Percentiles rank a stretch among this genome's conserved stretches.
Conservation (phyloP, 257 asterid genomes). For the Fraxinus anomala region DNA sequence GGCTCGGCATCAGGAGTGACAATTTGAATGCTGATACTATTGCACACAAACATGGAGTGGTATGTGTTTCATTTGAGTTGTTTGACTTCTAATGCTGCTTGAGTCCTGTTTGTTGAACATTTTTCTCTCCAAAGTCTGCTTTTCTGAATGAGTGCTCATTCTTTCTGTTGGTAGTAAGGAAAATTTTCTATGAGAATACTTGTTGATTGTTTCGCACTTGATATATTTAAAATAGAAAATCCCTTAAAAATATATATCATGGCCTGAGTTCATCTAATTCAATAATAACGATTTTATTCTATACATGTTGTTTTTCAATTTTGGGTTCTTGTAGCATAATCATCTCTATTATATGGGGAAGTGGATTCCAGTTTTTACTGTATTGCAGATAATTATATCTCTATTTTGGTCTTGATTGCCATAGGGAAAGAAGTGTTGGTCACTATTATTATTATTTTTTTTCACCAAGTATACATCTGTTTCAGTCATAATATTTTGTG, state of each 20-base stretch:
- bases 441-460: neutral
- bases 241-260: neutral
- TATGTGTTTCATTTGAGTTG: constrained; percentile 32
- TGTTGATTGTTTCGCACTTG: neutral
- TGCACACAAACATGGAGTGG: constrained; percentile 99
- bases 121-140: neutral
- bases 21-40: constrained; percentile 67
- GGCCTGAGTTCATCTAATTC: neutral
- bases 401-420: neutral
- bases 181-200: neutral
- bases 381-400: neutral
- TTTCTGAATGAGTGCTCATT: neutral
- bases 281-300: neutral
- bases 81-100: constrained; percentile 23
- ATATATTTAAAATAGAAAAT: neutral
- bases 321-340: neutral
- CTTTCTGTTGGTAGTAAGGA: neutral
- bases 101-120: neutral
- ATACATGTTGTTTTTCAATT: neutral
- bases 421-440: neutral
- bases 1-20: constrained; percentile 75
- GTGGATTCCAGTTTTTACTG: neutral
- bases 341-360: neutral
- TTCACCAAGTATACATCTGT: neutral
- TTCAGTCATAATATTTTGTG: neutral